Evolutionary conservation across 495 filamentous ascomycete genomes (phyloP).

Genomic region (Neurospora africana): DNA sequence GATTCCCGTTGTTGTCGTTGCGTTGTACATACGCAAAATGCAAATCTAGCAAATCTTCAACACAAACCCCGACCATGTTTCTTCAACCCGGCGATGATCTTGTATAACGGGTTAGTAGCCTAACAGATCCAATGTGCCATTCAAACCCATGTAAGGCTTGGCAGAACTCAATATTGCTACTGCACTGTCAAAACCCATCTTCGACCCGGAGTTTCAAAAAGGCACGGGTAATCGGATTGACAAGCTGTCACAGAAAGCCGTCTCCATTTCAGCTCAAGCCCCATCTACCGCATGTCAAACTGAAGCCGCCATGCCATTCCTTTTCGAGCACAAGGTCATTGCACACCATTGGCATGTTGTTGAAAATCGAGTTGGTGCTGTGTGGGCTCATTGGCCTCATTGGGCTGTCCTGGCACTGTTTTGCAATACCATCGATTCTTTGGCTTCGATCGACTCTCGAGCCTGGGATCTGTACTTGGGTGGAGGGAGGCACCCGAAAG

Average conservation of each 20-base stretch:
- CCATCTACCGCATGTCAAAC: background rate
- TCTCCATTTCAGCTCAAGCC: background rate
- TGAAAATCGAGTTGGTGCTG: background rate
- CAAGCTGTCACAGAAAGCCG: background rate
- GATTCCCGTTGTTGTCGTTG: background rate
- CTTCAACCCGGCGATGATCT: background rate
- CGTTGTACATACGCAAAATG: background rate
- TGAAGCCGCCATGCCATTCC: background rate
- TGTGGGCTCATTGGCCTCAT: background rate
- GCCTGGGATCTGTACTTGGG: background rate
- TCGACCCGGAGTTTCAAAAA: background rate
- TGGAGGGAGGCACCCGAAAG: background rate
- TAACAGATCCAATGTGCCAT: background rate
- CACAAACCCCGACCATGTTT: background rate
- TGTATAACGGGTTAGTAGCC: background rate
- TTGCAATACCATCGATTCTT: background rate
- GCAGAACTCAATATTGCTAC: background rate
- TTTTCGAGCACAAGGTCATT: background rate
- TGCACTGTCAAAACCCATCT: background rate
- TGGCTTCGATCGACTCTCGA: background rate
- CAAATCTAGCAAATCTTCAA: background rate
- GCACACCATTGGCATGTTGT: background rate
- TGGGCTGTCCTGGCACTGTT: background rate
- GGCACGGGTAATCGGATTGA: background rate
- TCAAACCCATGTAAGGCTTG: background rate